These are phyloP conservation scores for Yarrowia sp. DNA, from an alignment of 805 yeast species.

Conservation along the genomic window DNA sequence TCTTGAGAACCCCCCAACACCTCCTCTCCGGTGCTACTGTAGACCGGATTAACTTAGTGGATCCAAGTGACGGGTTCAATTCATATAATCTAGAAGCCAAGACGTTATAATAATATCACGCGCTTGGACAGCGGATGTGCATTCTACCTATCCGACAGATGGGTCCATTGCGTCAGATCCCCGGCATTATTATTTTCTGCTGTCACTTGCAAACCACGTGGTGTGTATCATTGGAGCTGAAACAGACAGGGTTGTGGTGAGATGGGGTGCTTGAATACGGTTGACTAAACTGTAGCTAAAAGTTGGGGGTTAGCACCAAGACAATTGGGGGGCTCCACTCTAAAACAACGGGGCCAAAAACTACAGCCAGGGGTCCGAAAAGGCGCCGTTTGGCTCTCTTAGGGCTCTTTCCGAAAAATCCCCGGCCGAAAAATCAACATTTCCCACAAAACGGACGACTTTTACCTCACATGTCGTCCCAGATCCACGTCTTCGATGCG, in stretches of 20 bases:
- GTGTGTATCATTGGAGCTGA: background rate
- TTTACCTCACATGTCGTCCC: background rate
- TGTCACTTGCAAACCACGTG: background rate
- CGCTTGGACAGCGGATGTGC: too few relatives aligned
- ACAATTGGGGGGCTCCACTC: background rate
- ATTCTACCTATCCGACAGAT: background rate
- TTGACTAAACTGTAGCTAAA: constrained; percentile 4
- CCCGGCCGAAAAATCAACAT: background rate
- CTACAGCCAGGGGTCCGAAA: background rate
- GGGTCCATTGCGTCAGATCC: background rate
- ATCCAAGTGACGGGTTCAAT: background rate
- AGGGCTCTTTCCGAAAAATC: background rate
- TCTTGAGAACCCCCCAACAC: too few relatives aligned
- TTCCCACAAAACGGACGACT: background rate
- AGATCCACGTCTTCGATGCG: background rate
- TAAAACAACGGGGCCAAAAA: background rate
- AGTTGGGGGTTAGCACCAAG: background rate
- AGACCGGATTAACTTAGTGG: background rate
- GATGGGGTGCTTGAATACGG: background rate
- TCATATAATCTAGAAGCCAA: background rate
- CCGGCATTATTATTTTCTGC: background rate
- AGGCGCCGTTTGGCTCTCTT: too few relatives aligned
- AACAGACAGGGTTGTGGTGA: background rate
- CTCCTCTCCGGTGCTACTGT: too few relatives aligned
- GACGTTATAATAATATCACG: background rate